phyloP scores from a whole-genome alignment of 805 yeast species.

The Candida sakaeoensis region DNA sequence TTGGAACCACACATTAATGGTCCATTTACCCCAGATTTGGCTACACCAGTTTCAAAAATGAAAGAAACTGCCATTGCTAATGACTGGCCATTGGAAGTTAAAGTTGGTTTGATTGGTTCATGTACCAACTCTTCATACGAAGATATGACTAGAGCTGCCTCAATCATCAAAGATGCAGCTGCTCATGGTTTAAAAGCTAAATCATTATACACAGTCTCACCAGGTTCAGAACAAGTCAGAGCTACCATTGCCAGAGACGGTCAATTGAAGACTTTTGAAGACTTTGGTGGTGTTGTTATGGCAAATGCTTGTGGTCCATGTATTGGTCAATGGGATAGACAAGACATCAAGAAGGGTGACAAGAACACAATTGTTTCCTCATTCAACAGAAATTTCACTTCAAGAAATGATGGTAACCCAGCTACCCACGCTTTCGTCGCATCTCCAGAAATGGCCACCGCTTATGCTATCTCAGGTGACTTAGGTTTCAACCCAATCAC shows the following conservation, averaged over 20 bases:
- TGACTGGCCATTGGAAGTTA: constrained; percentile 89
- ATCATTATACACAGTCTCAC: constrained; percentile 89
- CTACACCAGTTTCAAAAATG: constrained; percentile 89
- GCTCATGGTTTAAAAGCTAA: constrained; percentile 87
- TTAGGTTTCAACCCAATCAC: constrained; percentile 94
- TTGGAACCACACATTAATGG: constrained; percentile 97
- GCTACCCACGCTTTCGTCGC: constrained; percentile 96
- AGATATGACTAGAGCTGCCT: constrained; percentile 96
- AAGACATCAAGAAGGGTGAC: constrained; percentile 85
- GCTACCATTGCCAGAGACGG: constrained; percentile 98
- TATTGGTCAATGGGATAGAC: constrained; percentile 99
- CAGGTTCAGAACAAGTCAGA: constrained; percentile 98
- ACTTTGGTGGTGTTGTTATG: constrained; percentile 89
- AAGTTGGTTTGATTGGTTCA: constrained; percentile 95
- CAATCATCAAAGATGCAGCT: constrained; percentile 88
- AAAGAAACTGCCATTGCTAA: constrained; percentile 78
- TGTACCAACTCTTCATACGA: constrained; percentile 98
- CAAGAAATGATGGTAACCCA: constrained; percentile 98
- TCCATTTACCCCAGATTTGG: constrained; percentile 97
- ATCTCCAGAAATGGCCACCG: constrained; percentile 94
- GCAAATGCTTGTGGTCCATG: constrained; percentile 99
- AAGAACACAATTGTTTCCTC: constrained; percentile 96
- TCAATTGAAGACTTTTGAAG: constrained; percentile 79
- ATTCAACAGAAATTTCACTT: constrained; percentile 96
- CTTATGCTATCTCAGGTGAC: constrained; percentile 94